Percentiles rank a stretch among this genome's conserved stretches.
These are phyloP conservation scores for Isoetes engelmannii DNA, from an alignment of 83 land plant genomes.

Conservation along the genomic window DNA sequence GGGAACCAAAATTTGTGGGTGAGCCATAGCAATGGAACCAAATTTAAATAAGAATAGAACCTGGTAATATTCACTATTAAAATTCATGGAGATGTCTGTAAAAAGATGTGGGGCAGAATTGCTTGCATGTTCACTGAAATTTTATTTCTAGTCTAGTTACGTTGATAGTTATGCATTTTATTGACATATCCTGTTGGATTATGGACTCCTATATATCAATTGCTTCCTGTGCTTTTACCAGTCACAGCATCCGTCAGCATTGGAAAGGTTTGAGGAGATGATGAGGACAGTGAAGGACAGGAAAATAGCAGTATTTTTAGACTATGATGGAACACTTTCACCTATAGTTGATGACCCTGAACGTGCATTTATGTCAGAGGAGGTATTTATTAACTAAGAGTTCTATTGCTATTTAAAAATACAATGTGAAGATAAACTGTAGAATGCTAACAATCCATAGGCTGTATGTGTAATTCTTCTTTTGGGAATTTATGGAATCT, in stretches of 20 bases:
- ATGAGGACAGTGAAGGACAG: slow-evolving; percentile 19
- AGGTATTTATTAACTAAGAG: slow-evolving; percentile 18
- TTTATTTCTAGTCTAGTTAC: not conserved
- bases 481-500: not conserved
- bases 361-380: slow-evolving; percentile 38
- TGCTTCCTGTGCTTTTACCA: not conserved
- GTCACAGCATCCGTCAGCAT: slow-evolving; percentile 38
- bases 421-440: not conserved
- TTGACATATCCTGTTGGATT: no score
- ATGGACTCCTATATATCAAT: no score
- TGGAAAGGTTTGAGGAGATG: slow-evolving; percentile 34
- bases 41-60: no score
- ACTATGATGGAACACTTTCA: slow-evolving; percentile 48
- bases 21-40: no score
- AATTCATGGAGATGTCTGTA: not conserved
- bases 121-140: not conserved
- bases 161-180: no score
- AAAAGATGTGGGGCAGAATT: not conserved
- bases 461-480: not conserved
- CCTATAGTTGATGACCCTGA: slow-evolving; percentile 47
- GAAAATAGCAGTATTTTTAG: slow-evolving; percentile 35
- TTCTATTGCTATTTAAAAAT: not conserved
- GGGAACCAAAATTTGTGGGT: no score
- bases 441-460: not conserved
- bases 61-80: not conserved